Conservation (phyloP, 305 asterid species). For the Fraxinus dipetala region DNA sequence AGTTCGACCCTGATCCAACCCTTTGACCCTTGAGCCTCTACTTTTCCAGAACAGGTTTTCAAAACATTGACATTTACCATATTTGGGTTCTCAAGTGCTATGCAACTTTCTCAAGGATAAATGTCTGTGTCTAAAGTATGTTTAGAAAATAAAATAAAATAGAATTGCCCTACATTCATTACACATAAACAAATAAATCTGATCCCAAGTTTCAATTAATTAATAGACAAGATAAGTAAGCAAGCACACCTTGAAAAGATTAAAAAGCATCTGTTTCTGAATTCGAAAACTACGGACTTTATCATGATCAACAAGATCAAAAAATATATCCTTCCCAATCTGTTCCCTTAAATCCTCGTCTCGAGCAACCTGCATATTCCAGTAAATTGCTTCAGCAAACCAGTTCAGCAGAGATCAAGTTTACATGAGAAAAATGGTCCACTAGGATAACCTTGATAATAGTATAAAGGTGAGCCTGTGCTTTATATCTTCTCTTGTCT, state of each 20-base stretch:
- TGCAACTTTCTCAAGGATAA: background rate
- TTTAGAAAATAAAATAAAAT: background rate
- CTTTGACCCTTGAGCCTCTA: background rate
- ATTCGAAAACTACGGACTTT: conserved; percentile 87
- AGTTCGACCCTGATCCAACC: background rate
- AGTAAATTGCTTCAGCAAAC: conserved; percentile 21
- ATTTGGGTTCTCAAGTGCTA: background rate
- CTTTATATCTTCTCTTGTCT: conserved; percentile 89
- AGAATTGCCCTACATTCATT: background rate
- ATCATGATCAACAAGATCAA: conserved; percentile 95
- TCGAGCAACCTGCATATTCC: conserved; percentile 69
- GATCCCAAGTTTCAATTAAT: background rate
- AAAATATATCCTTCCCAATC: conserved; percentile 83
- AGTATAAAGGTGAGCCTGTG: conserved; percentile 89
- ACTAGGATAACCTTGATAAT: conserved; percentile 66
- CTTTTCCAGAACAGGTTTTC: background rate
- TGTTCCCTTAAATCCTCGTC: conserved; percentile 86
- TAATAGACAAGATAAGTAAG: background rate
- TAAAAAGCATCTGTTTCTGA: conserved; percentile 76
- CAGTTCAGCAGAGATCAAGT: conserved; percentile 18
- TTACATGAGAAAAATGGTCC: conserved; percentile 6
- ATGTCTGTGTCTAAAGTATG: background rate
- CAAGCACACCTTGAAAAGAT: conserved; percentile 45
- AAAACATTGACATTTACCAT: background rate
- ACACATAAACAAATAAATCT: background rate